Evolutionary conservation across 2,329 filamentous ascomycete genomes (phyloP), one percentile per base, ranked within the genome.

Genomic region (Calonectria hawksworthii): DNA sequence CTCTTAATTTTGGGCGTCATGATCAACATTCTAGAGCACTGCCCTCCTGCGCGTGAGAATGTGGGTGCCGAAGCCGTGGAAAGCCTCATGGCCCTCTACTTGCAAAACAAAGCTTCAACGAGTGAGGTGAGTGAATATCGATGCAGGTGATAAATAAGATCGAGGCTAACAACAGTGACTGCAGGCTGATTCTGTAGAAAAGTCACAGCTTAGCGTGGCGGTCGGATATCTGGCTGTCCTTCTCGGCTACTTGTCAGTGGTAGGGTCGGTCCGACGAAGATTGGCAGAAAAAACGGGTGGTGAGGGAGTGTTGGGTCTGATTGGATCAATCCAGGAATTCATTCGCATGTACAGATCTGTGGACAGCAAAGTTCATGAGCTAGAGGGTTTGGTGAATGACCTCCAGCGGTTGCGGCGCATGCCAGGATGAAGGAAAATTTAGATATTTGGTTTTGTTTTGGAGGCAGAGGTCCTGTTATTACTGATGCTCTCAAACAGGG

Each of bases 21-120:
- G 85, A 98, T 98, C 84, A 98, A 98, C 81, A 90, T 98, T 70
- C 91, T 95, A 11, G 96, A 98, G 83, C 93, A 95, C 82, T 95
- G 93, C 80, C 87, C 92, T 21, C 83, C 88, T 28, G 93, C 94
- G 16, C 89, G 93, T 68, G 83, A 85, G 23, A 83, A 83, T 8
- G 74, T 86, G 4, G 79, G 80, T 0, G 77, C 75, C 13, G 76
- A 76, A 80, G 87, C 91, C 10, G 84, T 96, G 44, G 89, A 92
- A 64, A 85, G 85, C 65, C 87, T 98, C 44, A 88, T 94, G 38
- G 85, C 86, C 50, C 86, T 94, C 13, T 98, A 96, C 84, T 86
- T 93, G n/a, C 89, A 92, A 52, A 92, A 94, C 76, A 90, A 92
- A 77, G 89, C 92, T 76, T 90, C 89, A 63, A 92, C 92, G 61